These are phyloP conservation scores for Linum lewisii DNA, from an alignment of 345 rosid species.

Conservation along the genomic window DNA sequence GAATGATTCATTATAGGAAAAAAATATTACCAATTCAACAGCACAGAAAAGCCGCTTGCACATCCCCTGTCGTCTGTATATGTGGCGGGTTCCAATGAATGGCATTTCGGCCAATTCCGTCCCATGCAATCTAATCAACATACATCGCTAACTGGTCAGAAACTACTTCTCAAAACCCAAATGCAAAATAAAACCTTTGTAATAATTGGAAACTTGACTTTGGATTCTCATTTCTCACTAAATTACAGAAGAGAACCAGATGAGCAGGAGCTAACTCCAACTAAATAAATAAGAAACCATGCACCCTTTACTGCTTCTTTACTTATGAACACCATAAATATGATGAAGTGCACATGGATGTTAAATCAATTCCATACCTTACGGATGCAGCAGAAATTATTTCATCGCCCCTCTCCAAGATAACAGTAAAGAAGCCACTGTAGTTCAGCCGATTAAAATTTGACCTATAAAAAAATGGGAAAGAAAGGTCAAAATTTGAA, in stretches of 20 bases:
- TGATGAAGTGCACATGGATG: background rate
- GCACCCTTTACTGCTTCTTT: background rate
- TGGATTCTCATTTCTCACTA: too few species aligned
- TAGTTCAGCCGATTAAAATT: conserved; percentile 74
- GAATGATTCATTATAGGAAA: background rate
- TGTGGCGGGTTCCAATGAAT: conserved; percentile 28
- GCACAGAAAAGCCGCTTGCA: conserved; percentile 25
- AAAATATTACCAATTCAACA: conserved; percentile 18
- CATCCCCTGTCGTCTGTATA: conserved; percentile 29
- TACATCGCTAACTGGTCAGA: conserved; percentile 3
- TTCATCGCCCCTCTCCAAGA: conserved; percentile 88
- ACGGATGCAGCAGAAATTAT: conserved; percentile 73
- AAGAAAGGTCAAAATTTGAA: background rate
- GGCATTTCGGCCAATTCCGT: conserved; percentile 26
- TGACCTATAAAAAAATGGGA: conserved; percentile 38
- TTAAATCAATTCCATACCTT: conserved; percentile 35
- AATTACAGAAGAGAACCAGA: too few species aligned
- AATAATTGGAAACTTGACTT: too few species aligned
- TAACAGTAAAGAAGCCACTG: conserved; percentile 64
- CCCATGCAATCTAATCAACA: conserved; percentile 20
- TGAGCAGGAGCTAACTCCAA: background rate
- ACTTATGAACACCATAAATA: background rate
- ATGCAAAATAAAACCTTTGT: background rate
- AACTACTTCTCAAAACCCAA: background rate
- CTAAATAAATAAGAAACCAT: too few species aligned